A percentile compares a stretch with the other conserved stretches of the same genome.
Conservation (phyloP, 1,139 yeast genomes). For the Yamadazyma taylorii region DNA sequence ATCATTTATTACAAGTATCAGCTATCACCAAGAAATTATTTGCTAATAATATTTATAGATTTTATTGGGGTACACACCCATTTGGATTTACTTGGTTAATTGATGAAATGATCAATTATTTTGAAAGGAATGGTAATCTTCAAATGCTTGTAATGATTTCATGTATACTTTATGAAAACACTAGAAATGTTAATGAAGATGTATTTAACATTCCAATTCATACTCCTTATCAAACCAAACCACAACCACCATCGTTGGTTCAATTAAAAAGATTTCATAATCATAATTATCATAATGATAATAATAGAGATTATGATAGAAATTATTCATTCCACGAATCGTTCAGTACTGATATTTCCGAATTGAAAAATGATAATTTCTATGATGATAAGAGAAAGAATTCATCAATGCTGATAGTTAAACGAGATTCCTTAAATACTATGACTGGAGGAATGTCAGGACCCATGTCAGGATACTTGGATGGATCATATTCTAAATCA, state of each 20-base stretch:
- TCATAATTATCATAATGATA: too few relatives aligned
- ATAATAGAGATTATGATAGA: slow-evolving; percentile 10
- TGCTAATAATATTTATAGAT: slow-evolving; percentile 25
- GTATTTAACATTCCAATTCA: slow-evolving; percentile 42
- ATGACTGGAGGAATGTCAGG: too few relatives aligned
- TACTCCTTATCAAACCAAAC: slow-evolving; percentile 44
- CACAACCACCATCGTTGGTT: slow-evolving; percentile 31
- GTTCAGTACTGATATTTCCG: slow-evolving; percentile 13
- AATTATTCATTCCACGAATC: slow-evolving; percentile 13
- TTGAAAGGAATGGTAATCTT: slow-evolving; percentile 62
- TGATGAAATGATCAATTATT: slow-evolving; percentile 60
- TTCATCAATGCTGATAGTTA: slow-evolving; percentile 25
- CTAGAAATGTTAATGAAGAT: slow-evolving; percentile 15
- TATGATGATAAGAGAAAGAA: slow-evolving; percentile 10
- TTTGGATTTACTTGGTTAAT: slow-evolving; percentile 79
- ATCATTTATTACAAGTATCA: slow-evolving; percentile 17
- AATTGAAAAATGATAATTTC: slow-evolving; percentile 2
- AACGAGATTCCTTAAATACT: slow-evolving; percentile 16
- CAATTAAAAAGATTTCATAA: slow-evolving; percentile 15
- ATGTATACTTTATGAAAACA: slow-evolving; percentile 56
- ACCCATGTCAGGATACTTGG: too few relatives aligned
- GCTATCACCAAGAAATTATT: slow-evolving; percentile 20
- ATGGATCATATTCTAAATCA: slow-evolving; percentile 16
- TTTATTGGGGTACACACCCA: slow-evolving; percentile 82
- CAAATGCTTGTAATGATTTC: slow-evolving; percentile 93